These are phyloP conservation scores for Clausena lansium DNA, from an alignment of 345 rosid genomes.

Conservation along the genomic window DNA sequence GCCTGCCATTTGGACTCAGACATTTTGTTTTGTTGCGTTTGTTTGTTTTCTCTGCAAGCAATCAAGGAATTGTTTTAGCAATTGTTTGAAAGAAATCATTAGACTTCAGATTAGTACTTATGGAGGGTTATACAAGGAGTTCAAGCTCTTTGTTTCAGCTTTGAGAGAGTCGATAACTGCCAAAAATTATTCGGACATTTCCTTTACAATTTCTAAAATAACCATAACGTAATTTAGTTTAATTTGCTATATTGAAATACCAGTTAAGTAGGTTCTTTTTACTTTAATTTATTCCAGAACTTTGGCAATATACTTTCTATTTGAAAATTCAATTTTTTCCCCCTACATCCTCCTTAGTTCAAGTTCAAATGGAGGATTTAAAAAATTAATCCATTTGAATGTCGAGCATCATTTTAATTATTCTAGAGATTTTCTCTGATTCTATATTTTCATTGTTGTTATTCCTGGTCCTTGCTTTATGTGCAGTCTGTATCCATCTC, in stretches of 20 bases:
- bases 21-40: background rate
- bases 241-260: background rate
- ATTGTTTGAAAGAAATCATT: background rate
- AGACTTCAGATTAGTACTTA: background rate
- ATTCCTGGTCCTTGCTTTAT: background rate
- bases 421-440: background rate
- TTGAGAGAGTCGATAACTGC: background rate
- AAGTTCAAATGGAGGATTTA: background rate
- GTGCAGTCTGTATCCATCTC: conserved; percentile 10
- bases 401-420: background rate
- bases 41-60: background rate
- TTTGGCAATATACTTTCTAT: background rate
- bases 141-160: background rate
- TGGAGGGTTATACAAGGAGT: background rate
- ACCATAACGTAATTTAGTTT: background rate
- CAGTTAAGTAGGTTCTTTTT: background rate
- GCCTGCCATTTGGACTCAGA: background rate
- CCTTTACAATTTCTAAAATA: background rate
- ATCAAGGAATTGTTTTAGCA: background rate
- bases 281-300: background rate
- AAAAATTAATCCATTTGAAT: too few species aligned
- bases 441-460: background rate
- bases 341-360: background rate
- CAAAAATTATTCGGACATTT: background rate
- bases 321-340: background rate